phyloP scores from a whole-genome alignment of 495 filamentous ascomycete species.

The Aspergillus indologenus region DNA sequence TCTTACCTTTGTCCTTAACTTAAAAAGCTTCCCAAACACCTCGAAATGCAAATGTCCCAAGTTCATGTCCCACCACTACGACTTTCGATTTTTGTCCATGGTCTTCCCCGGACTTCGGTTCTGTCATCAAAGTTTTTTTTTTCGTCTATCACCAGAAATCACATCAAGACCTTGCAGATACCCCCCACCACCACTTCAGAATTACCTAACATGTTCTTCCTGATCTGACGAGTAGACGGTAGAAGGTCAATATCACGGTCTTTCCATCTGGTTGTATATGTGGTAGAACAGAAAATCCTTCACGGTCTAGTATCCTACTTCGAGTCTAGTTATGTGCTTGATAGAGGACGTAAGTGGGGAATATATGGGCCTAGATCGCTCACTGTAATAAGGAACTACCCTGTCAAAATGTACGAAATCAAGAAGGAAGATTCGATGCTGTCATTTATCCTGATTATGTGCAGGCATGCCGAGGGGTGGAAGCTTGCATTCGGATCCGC shows the following conservation, averaged over 20 bases:
- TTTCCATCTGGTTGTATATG: not conserved
- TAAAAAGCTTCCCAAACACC: slow-evolving; percentile 42
- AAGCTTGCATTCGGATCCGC: too few relatives aligned
- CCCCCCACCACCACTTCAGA: not conserved
- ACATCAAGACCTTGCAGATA: slow-evolving; percentile 1
- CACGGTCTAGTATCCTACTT: too few relatives aligned
- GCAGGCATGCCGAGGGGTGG: too few relatives aligned
- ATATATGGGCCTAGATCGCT: too few relatives aligned
- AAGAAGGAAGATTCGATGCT: too few relatives aligned
- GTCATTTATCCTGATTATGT: too few relatives aligned
- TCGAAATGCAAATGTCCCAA: slow-evolving; percentile 45
- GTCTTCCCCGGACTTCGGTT: not conserved
- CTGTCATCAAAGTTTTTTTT: not conserved
- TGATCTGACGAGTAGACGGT: not conserved
- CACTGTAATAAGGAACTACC: too few relatives aligned
- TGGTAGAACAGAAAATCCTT: too few relatives aligned
- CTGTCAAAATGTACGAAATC: too few relatives aligned
- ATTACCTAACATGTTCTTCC: not conserved
- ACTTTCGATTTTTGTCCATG: not conserved
- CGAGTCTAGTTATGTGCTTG: too few relatives aligned
- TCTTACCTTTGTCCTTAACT: slow-evolving; percentile 38
- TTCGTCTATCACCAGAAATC: too few relatives aligned
- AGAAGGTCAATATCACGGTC: not conserved
- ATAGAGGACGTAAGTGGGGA: too few relatives aligned
- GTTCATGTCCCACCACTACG: slow-evolving; percentile 15